Conservation (phyloP, 2,329 filamentous ascomycete genomes). For the Sphaerostilbella broomeana region DNA sequence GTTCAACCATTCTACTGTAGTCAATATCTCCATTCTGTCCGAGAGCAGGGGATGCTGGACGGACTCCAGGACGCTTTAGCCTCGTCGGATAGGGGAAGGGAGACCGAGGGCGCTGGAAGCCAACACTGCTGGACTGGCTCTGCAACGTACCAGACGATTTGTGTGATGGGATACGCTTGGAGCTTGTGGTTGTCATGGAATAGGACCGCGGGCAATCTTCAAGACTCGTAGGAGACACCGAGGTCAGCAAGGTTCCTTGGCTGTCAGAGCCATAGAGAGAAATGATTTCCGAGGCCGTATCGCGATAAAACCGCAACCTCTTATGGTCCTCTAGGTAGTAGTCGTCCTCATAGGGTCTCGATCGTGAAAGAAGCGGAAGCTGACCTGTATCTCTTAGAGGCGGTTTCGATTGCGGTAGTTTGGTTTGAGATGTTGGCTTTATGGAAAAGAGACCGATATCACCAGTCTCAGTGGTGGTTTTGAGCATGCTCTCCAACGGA, state of each 20-base stretch:
- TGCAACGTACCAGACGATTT: slow-evolving; percentile 43
- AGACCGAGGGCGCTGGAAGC: slow-evolving; percentile 48
- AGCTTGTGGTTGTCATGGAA: slow-evolving; percentile 48
- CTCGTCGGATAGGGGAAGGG: slow-evolving; percentile 54
- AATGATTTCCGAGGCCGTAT: slow-evolving; percentile 48
- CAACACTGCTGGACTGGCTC: slow-evolving; percentile 36
- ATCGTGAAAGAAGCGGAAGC: slow-evolving; percentile 21
- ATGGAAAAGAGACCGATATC: slow-evolving; percentile 57
- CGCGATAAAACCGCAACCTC: slow-evolving; percentile 42
- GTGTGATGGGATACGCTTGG: slow-evolving; percentile 39
- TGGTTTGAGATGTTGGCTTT: slow-evolving; percentile 23
- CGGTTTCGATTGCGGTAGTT: slow-evolving; percentile 25
- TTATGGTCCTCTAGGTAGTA: slow-evolving; percentile 35
- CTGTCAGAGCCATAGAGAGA: slow-evolving; percentile 50
- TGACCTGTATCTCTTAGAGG: slow-evolving; percentile 25
- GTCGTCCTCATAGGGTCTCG: slow-evolving; percentile 27
- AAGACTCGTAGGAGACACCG: slow-evolving; percentile 35
- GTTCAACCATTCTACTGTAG: slow-evolving; percentile 44
- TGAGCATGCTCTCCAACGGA: slow-evolving; percentile 58
- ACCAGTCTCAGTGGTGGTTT: slow-evolving; percentile 59
- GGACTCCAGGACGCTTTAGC: slow-evolving; percentile 46
- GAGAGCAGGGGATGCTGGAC: slow-evolving; percentile 43
- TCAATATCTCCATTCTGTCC: slow-evolving; percentile 42
- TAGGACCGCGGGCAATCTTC: slow-evolving; percentile 46
- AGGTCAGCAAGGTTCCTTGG: slow-evolving; percentile 37